Evolutionary conservation across 306 rosid species (phyloP), one percentile per base, ranked within the genome.

Genomic region (Fragaria ananassa): DNA sequence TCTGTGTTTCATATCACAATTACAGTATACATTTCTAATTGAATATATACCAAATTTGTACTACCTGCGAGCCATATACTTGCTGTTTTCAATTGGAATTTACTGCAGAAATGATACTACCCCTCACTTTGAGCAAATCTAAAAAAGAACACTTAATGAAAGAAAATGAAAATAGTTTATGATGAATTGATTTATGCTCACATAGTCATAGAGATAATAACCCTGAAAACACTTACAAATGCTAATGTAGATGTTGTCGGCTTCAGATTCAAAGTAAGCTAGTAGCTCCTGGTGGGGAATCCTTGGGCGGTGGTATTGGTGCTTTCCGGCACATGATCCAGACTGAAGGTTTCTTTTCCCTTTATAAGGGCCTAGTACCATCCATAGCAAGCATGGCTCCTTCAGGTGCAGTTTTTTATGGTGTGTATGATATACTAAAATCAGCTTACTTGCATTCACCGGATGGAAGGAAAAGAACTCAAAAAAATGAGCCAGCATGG

Each of bases 221-320:
- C 67, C 54, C 67, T 49, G 79, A 54, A 17, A 37, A 69, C 79
- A 31, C 34, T 31, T 21, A 42, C 78, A 72, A 31, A 31, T 31
- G 34, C 34, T 31, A 72, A 69, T 64, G 23, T 58, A 60, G 25
- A 14, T 71, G 54, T 51, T 76, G 45, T 67, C 29, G 65, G 78
- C 82, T 83, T 74, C 88, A 95, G 99, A 89, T 95, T 78, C 90
- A 97, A 66, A 95, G 97, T 71, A 91, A 89, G 86, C 41, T 95
- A 64, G 97, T 95, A 79, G 99, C 99, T 79, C 93, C 96, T 54
- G 97, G 97, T 73, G 99, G 99, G 77, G 99, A 92, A 80, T 90
- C 93, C 76, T 85, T 92, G 78, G 97, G 99, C 6, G 97, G 97
- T 45, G 93, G 91, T 60, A 78, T 95, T 78, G 97, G 96, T 82